A percentile compares a stretch with the other conserved stretches of the same genome.
Conservation (phyloP, 208 protist genomes). For the Crithidia bombi region DNA sequence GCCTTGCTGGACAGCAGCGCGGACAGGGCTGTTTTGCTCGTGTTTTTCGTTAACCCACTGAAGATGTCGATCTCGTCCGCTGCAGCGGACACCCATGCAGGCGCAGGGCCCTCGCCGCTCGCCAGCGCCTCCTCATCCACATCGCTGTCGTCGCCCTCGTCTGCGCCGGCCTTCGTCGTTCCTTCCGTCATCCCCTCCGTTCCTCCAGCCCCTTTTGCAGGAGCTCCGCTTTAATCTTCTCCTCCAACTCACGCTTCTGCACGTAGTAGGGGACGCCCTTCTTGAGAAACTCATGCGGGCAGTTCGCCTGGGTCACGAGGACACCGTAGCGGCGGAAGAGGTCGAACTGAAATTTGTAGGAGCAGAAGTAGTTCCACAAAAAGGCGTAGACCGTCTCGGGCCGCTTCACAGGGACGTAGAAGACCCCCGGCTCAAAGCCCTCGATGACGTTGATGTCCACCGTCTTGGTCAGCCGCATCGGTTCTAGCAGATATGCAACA, state of each 20-base stretch:
- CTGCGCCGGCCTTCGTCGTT: not conserved
- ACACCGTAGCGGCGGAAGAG: constrained; percentile 80
- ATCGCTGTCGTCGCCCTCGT: constrained; percentile 16
- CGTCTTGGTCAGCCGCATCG: constrained; percentile 44
- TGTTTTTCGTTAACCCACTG: constrained; percentile 5
- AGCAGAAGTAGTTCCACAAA: constrained; percentile 81
- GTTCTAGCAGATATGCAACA: constrained; percentile 55
- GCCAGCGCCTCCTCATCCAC: constrained; percentile 18
- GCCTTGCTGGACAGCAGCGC: not conserved
- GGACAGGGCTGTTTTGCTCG: not conserved
- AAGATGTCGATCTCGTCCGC: constrained; percentile 58
- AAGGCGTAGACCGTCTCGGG: constrained; percentile 77
- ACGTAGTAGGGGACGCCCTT: constrained; percentile 60
- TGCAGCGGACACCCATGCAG: constrained; percentile 30
- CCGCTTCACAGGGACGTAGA: constrained; percentile 79
- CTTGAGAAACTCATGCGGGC: constrained; percentile 75
- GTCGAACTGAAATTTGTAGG: constrained; percentile 66
- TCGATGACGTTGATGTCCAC: constrained; percentile 76
- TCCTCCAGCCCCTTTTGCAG: constrained; percentile 24
- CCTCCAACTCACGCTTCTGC: constrained; percentile 56
- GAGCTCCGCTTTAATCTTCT: constrained; percentile 38
- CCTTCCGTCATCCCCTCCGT: constrained; percentile 9
- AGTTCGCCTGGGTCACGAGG: constrained; percentile 80
- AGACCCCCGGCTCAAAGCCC: constrained; percentile 79
- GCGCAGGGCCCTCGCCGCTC: constrained; percentile 13